phyloP scores from a whole-genome alignment of 2,329 filamentous ascomycete genomes.

The Penicillium sp. region DNA sequence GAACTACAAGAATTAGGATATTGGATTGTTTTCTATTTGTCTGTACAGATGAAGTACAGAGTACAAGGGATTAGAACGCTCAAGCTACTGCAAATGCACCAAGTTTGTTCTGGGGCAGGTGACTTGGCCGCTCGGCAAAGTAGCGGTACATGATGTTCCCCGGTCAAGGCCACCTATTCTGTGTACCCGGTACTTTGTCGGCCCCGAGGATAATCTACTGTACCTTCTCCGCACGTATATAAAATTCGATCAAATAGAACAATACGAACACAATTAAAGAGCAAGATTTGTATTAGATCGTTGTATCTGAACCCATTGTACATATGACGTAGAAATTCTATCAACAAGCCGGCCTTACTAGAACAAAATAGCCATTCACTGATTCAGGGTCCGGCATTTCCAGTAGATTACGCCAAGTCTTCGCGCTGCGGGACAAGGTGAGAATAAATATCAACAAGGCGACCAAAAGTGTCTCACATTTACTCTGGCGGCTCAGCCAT shows the following conservation, averaged over 20 bases:
- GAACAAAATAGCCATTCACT: background rate
- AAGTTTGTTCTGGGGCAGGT: constrained; percentile 17
- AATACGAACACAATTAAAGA: background rate
- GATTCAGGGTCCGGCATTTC: background rate
- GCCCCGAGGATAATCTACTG: background rate
- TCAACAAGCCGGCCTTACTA: constrained; percentile 7
- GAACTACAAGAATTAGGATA: background rate
- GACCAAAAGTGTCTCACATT: constrained; percentile 6
- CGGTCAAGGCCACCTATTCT: background rate
- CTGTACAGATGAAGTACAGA: background rate
- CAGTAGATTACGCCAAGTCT: constrained; percentile 11
- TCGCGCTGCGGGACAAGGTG: constrained; percentile 6
- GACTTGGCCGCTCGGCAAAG: constrained; percentile 22
- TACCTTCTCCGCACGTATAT: background rate
- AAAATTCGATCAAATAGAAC: background rate
- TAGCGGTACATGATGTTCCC: constrained; percentile 20
- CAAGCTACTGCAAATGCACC: constrained; percentile 1
- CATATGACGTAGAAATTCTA: constrained; percentile 13
- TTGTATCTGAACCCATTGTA: constrained; percentile 10
- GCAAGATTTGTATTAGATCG: constrained; percentile 1
- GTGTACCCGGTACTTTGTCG: constrained; percentile 9
- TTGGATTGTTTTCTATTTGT: background rate
- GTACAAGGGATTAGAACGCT: constrained; percentile 4
- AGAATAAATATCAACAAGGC: constrained; percentile 4
- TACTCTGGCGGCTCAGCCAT: constrained; percentile 36